Conservation (phyloP, 257 asterid species). For the Gentiana dahurica region DNA sequence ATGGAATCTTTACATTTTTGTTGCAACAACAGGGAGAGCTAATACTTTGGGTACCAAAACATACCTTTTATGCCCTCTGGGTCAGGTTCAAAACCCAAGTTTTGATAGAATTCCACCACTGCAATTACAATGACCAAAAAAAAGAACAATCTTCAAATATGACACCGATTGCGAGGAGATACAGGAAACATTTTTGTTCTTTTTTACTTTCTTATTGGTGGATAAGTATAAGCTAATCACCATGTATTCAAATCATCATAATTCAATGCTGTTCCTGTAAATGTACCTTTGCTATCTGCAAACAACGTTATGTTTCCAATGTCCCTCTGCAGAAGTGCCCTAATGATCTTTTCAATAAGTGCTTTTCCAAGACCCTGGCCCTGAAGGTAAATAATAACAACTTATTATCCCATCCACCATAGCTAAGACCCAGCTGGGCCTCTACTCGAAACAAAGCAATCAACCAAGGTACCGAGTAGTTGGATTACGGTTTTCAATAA, state of each 20-base stretch:
- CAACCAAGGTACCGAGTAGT: too few species aligned
- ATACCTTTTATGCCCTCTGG: constrained; percentile 98
- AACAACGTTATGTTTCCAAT: constrained; percentile 88
- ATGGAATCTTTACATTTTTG: too few species aligned
- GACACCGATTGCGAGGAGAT: not conserved
- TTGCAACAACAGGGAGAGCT: constrained; percentile 6
- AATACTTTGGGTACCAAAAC: constrained; percentile 93
- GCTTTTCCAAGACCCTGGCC: constrained; percentile 97
- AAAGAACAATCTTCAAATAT: not conserved
- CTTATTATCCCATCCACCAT: too few species aligned
- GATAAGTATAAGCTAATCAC: not conserved
- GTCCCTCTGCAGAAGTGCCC: constrained; percentile 76
- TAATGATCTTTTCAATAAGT: constrained; percentile 76
- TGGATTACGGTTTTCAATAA: too few species aligned
- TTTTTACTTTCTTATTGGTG: not conserved
- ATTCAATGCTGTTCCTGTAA: not conserved
- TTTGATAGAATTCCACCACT: constrained; percentile 88
- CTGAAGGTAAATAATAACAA: constrained; percentile 21
- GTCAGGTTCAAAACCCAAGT: constrained; percentile 80
- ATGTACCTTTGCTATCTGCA: constrained; percentile 86
- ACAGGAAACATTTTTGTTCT: not conserved
- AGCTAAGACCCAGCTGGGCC: not conserved
- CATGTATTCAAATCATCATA: not conserved
- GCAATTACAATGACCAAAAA: constrained; percentile 21
- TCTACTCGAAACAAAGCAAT: too few species aligned